These are phyloP conservation scores for Ascochyta rabiei DNA, from an alignment of 2,329 filamentous ascomycete species.

Conservation along the genomic window DNA sequence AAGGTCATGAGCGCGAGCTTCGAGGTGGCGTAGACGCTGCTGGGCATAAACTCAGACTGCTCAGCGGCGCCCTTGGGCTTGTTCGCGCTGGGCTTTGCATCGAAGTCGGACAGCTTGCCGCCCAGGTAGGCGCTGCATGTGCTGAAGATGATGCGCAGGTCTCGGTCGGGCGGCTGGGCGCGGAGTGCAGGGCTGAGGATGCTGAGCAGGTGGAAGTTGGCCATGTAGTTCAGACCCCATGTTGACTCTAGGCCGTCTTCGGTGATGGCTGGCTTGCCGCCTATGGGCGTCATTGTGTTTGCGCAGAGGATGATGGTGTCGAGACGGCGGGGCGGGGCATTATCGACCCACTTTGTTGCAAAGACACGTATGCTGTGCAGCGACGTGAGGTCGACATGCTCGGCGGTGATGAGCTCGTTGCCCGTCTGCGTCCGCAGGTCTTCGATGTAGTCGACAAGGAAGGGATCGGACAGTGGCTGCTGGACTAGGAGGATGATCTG, in stretches of 20 bases:
- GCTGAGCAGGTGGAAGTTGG: slow-evolving; percentile 92
- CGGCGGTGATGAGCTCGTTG: slow-evolving; percentile 91
- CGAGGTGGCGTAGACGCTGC: slow-evolving; percentile 55
- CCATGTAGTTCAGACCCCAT: slow-evolving; percentile 94
- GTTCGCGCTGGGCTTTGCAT: slow-evolving; percentile 55
- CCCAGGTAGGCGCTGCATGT: slow-evolving; percentile 89
- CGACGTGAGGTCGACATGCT: slow-evolving; percentile 87
- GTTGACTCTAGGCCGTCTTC: slow-evolving; percentile 83
- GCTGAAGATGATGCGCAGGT: slow-evolving; percentile 84
- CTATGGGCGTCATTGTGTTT: slow-evolving; percentile 74
- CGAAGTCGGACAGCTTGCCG: slow-evolving; percentile 68
- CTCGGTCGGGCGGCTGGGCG: slow-evolving; percentile 90
- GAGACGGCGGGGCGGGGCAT: slow-evolving; percentile 82
- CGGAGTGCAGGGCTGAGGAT: slow-evolving; percentile 89
- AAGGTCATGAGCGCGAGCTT: slow-evolving; percentile 85
- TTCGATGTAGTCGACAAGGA: slow-evolving; percentile 90
- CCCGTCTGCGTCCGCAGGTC: slow-evolving; percentile 77
- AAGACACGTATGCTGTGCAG: slow-evolving; percentile 92
- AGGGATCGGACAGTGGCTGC: slow-evolving; percentile 79
- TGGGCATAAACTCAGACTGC: slow-evolving; percentile 50
- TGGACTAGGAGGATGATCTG: slow-evolving; percentile 91
- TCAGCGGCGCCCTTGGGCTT: slow-evolving; percentile 60
- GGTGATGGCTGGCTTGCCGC: slow-evolving; percentile 65
- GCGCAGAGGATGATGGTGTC: slow-evolving; percentile 93
- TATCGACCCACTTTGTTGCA: slow-evolving; percentile 98